A percentile compares a stretch with the other conserved stretches of the same genome.
These are phyloP conservation scores for Vitis labrusca DNA, from an alignment of 164 flowering plant species.

Conservation along the genomic window DNA sequence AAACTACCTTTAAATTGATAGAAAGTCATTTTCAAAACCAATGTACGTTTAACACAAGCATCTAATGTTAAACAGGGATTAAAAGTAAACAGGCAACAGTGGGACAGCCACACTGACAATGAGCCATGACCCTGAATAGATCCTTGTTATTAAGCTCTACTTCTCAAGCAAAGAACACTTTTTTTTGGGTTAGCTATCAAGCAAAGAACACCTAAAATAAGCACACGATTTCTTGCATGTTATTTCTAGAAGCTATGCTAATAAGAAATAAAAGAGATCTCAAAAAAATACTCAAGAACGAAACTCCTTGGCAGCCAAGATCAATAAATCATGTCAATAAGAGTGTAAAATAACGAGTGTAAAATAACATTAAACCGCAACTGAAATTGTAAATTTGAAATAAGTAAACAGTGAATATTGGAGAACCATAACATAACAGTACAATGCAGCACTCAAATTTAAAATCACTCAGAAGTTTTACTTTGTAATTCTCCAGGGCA, in stretches of 20 bases:
- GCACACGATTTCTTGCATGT: background rate
- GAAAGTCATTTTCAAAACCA: too few species aligned
- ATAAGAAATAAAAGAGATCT: background rate
- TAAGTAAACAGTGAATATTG: background rate
- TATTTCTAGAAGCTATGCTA: background rate
- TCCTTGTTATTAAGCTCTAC: background rate
- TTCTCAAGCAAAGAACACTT: background rate
- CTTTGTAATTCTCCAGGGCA: constrained; percentile 97
- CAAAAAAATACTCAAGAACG: background rate
- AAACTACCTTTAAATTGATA: too few species aligned
- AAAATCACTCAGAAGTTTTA: constrained; percentile 14
- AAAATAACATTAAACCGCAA: too few species aligned
- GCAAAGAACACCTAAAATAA: background rate
- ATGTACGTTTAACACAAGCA: background rate
- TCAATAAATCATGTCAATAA: too few species aligned
- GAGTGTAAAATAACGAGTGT: too few species aligned
- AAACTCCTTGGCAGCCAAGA: too few species aligned
- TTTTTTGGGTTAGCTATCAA: background rate
- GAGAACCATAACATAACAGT: background rate
- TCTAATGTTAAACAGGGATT: background rate
- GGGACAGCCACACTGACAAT: background rate
- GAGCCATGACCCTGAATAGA: background rate
- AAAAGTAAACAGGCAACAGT: background rate
- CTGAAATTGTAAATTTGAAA: background rate
- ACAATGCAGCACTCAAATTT: background rate